Evolutionary conservation across 2,329 filamentous ascomycete genomes (phyloP), one percentile per base, ranked within the genome.

Genomic region (Fusarium sp.): DNA sequence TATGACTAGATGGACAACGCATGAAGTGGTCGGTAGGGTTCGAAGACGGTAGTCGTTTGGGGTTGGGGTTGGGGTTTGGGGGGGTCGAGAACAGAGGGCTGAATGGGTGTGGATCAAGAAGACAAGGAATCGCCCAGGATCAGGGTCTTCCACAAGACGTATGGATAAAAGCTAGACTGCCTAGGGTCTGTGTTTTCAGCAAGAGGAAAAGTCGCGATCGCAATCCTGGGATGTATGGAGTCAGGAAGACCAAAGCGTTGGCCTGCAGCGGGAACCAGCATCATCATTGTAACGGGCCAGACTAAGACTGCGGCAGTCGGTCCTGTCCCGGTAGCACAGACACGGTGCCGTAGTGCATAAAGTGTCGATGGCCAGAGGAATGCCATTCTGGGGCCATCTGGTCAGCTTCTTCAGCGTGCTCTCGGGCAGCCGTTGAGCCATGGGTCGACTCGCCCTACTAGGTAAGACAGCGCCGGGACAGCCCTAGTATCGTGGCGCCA

Each of bases 1-100:
- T 77, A 71, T 77, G 77, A 73, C 71, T 73, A 70, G 72, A 76
- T 71, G 72, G 67, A 77, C 70, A 79, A 68, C 77, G 76, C 77
- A 79, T 79, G 73, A 79, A 76, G 70, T 63, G 69, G 65, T 59
- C 65, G 72, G 76, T 78, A 77, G 70, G 76, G 76, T 78, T 76
- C 71, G 74, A 79, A 77, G 76, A 79, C 76, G 71, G 76, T 78
- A 77, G 77, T 78, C 74, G 77, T 79, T 79, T 78, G 76, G 77
- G 73, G 74, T 72, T 76, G 61, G 64, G 72, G 71, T 76, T 77
- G 71, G 76, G 76, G 67, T 58, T 64, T 41, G 59, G 64, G 72
- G 68, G 73, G 74, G 66, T 71, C 67, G 63, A 73, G 66, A 71
- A 68, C 67, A 61, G 74, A 78, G 71, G 77, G 76, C 76, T 78